These are phyloP conservation scores for Metschnikowia gruessii DNA, from an alignment of 805 yeast species.

Conservation along the genomic window DNA sequence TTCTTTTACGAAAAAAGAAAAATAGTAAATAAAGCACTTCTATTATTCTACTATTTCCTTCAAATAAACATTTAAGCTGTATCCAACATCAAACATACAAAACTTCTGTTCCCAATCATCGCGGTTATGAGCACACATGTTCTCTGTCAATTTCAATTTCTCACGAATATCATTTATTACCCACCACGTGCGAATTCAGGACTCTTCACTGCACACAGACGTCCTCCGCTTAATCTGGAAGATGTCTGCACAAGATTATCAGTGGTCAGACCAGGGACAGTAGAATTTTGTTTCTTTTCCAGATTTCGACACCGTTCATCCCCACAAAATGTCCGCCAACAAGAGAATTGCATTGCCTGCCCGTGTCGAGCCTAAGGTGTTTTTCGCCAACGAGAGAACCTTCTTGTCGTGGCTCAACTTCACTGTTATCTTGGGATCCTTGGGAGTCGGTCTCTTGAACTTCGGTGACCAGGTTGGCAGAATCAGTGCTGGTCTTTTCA, in stretches of 20 bases:
- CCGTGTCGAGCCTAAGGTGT: constrained; percentile 97
- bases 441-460: constrained; percentile 92
- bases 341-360: constrained; percentile 98
- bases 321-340: constrained; percentile 24
- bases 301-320: too few species aligned
- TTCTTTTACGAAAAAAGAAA: too few species aligned
- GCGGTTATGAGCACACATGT: neutral
- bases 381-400: constrained; percentile 98
- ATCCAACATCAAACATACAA: too few species aligned
- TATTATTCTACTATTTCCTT: too few species aligned
- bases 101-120: neutral
- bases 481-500: constrained; percentile 89
- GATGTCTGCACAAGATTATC: neutral
- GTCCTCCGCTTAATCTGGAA: neutral
- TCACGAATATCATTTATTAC: neutral
- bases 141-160: neutral
- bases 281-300: too few species aligned
- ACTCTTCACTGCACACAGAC: constrained; percentile 1
- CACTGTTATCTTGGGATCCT: constrained; percentile 96
- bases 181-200: constrained; percentile 5
- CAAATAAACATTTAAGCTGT: too few species aligned
- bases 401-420: constrained; percentile 97
- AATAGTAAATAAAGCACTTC: too few species aligned
- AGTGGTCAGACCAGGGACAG: too few species aligned
- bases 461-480: constrained; percentile 95